A percentile compares a stretch with the other conserved stretches of the same genome.
Evolutionary conservation across 2,329 filamentous ascomycete genomes (phyloP).

Genomic region (Fusarium marasasianum): DNA sequence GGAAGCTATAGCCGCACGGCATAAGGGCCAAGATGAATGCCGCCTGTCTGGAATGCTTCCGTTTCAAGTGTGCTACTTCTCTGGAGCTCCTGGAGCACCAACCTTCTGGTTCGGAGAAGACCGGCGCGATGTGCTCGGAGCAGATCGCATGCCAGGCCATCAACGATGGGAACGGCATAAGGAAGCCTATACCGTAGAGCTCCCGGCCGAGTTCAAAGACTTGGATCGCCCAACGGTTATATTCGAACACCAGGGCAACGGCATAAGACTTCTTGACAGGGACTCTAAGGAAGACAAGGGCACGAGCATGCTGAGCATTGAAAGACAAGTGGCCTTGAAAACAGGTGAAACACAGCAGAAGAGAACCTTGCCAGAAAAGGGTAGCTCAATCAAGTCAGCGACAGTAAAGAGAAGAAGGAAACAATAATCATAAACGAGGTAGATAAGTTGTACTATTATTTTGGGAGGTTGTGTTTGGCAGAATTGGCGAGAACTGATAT

Average conservation of each 20-base stretch:
- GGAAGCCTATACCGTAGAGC: neutral
- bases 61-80: slow-evolving; percentile 41
- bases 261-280: slow-evolving; percentile 20
- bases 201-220: neutral
- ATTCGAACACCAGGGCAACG: slow-evolving; percentile 30
- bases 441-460: neutral
- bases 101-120: slow-evolving; percentile 42
- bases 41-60: slow-evolving; percentile 41
- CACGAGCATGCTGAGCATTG: slow-evolving; percentile 28
- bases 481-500: neutral
- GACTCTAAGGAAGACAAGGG: slow-evolving; percentile 20
- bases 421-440: neutral
- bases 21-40: slow-evolving; percentile 13
- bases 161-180: slow-evolving; percentile 37
- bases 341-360: neutral
- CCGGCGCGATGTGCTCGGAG: slow-evolving; percentile 39
- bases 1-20: slow-evolving; percentile 21
- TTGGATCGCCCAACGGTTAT: slow-evolving; percentile 22
- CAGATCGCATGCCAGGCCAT: slow-evolving; percentile 43
- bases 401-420: neutral
- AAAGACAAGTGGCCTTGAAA: slow-evolving; percentile 18
- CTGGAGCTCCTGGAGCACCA: slow-evolving; percentile 26
- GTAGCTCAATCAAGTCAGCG: neutral
- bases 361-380: neutral
- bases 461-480: neutral